Evolutionary conservation across 176 grass and related monocot genomes (phyloP), one percentile per base, ranked within the genome.

Genomic region (Saccharum officinarum): DNA sequence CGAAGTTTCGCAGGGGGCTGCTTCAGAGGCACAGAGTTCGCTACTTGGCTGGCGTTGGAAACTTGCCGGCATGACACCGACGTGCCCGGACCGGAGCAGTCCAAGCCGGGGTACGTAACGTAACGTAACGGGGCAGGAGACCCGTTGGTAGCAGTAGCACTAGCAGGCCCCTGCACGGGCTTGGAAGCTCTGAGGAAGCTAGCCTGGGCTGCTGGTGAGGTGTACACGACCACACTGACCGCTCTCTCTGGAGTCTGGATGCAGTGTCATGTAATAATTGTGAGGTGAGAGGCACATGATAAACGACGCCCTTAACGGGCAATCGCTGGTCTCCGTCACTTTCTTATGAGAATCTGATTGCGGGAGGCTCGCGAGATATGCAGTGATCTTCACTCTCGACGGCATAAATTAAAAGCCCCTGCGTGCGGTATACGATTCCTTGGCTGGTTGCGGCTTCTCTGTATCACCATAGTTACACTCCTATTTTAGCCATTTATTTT

Each of bases 1-100:
- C 26, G 86, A 87, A 87, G 80, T 28, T 87, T 87, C 86, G 76
- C 39, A 13, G 36, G 4, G 50, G 40, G 40, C 40, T 41, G 8
- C 40, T 8, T 8, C 40, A 9, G 40, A 28, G 28, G 28, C 28
- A 28, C 39, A 7, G 49, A 52, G 67, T 3, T 11, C 3, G 57
- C 57, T 11, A 39, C 44, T 52, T 52, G 44, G 44, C 20, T 65
- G 26, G 84, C 11, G 17, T 31, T 47, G 75, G 52, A 77, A 86
- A 47, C 5, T 13, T n/a, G 54, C 5, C 30, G 26, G 26, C 23
- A 30, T 47, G 84, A 86, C 14, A 60, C 61, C 78, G 84, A 73
- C 55, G 61, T 39, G 13, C 2, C 36, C 77, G 4, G 73, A 78
- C 36, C 76, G 4, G 73, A 78, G n/a, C 11, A 11, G 62, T 84